Base-by-base conservation (phyloP, 139 green algal genomes). In the Tetraselmis striata region DNA sequence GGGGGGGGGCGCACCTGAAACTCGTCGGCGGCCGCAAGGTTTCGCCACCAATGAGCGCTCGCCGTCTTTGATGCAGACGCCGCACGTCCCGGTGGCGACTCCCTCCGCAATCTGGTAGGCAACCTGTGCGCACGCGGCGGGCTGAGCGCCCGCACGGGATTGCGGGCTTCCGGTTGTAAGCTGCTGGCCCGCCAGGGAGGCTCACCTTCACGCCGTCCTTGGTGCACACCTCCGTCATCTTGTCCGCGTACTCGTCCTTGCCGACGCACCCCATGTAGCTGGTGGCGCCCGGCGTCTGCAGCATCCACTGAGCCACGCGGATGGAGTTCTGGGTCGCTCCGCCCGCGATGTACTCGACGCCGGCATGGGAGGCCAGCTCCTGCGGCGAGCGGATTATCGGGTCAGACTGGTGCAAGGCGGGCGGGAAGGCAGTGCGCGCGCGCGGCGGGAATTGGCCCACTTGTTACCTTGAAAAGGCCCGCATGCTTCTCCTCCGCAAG, bases 221-320 rank as follows among this genome's bases (percentile, higher is more conserved):
- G 0, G 31, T 81, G 29, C 92, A 93, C 0, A 89, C 89, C 67
- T 95, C 86, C 0, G 75, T 86, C 93, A 99, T 97, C 77, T 93
- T 92, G 23, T 89, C 78, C 0, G 87, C 95, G 83, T 96, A 98
- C 28, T 97, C 91, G 83, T 99, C 97, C n/a, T 94, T 86, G 59
- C 97, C 97, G 45, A 99, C 92, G 85, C 92, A 98, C n/a, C 97
- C 97, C 84, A 99, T 95, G 91, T 98, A 99, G 30, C 92, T 86
- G 31, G 90, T 94, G 28, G 96, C 93, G 11, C 93, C 88, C 0
- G 93, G 89, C 24, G 91, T 86, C 77, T 94, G 88, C 75, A 99
- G 90, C 95, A 99, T 97, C 97, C 97, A 99, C 89, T 99, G 97
- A 31, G 94, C 94, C n/a, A 99, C 89, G 30, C 97, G 93, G 31